phyloP scores from a whole-genome alignment of 2,329 filamentous ascomycete genomes.

The Purpureocillium takamizusanense region DNA sequence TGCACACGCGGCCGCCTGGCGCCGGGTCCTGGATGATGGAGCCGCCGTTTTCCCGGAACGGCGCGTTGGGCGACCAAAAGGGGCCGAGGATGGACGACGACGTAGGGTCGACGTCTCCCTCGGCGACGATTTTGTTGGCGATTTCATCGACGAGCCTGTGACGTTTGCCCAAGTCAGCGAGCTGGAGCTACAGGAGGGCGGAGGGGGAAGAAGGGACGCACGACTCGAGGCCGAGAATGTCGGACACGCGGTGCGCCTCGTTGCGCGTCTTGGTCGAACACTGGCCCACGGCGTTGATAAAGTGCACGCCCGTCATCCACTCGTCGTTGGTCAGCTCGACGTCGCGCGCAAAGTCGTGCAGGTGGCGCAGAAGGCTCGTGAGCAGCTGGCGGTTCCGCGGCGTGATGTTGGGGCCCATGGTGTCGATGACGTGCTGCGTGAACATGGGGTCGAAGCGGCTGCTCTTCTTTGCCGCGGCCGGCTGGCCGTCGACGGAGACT shows the following conservation, averaged over 20 bases:
- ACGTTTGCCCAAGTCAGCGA: neutral
- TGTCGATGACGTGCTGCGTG: conserved; percentile 63
- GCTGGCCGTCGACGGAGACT: conserved; percentile 15
- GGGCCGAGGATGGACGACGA: conserved; percentile 69
- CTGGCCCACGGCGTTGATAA: conserved; percentile 66
- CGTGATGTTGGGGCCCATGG: conserved; percentile 61
- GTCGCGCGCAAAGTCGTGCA: conserved; percentile 73
- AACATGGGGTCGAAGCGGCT: conserved; percentile 64
- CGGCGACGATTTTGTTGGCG: conserved; percentile 53
- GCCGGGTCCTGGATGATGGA: conserved; percentile 56
- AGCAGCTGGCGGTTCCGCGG: conserved; percentile 58
- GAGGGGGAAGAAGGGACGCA: conserved; percentile 27
- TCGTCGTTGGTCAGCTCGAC: conserved; percentile 69
- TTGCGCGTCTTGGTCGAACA: conserved; percentile 60
- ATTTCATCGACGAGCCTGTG: conserved; percentile 50
- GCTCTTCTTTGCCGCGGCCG: conserved; percentile 1
- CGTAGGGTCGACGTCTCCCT: conserved; percentile 55
- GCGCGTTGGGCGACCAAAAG: conserved; percentile 69
- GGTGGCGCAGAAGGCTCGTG: conserved; percentile 55
- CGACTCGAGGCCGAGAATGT: conserved; percentile 67
- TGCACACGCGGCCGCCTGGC: conserved; percentile 48
- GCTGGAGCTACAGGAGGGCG: neutral
- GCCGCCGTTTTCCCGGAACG: conserved; percentile 59
- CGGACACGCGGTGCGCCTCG: conserved; percentile 64
- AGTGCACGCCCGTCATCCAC: conserved; percentile 68